Base-by-base conservation (phyloP, 2,329 filamentous ascomycete species). In the Uncinocarpus reesii region DNA sequence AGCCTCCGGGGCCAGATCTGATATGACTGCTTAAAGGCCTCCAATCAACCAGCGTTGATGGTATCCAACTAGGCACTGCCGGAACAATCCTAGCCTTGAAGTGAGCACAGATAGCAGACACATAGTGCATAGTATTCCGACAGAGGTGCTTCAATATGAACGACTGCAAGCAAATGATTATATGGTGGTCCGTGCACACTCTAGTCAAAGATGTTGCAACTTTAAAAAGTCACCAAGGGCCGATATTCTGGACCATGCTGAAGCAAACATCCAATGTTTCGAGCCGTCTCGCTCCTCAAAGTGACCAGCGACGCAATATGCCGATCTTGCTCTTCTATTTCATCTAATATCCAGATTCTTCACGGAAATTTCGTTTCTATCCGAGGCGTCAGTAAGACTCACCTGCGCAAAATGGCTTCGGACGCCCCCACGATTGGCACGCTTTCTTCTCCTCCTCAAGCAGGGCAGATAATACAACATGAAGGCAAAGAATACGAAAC, bases 401-500 rank as follows among this genome's bases (percentile, higher is more conserved):
- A 18, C 34, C 7, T 8, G 7, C 42, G 38, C 49, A 52, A 13
- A 31, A 53, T 53, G 52, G 45, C 52, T 5, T 50, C 49, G 6
- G 40, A 48, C 23, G 32, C 31, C 13, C 15, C 18, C 2, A 6
- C 49, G 37, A 61, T 62, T 57, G 57, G 57, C 35, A 51, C 42
- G 41, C 24, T 57, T 43, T 50, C 48, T 42, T 44, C 48, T 11
- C 15, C 42, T 11, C 43, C 52, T 11, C 26, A 52, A 16, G 47
- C 56, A 26, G 53, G 52, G 31, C 55, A 58, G 37, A 54, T 62
- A 46, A 60, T 70, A 37, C 57, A 59, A 40, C 72, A 79, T 57
- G 62, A 71, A 34, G 76, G 68, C 10, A 74, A 71, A 47, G 64
- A 72, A 49, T 82, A 78, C 58, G 76, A 73, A 21, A 78, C 79